Evolutionary conservation across 139 green algal genomes (phyloP).

Genomic region (Coelastrella sp.): DNA sequence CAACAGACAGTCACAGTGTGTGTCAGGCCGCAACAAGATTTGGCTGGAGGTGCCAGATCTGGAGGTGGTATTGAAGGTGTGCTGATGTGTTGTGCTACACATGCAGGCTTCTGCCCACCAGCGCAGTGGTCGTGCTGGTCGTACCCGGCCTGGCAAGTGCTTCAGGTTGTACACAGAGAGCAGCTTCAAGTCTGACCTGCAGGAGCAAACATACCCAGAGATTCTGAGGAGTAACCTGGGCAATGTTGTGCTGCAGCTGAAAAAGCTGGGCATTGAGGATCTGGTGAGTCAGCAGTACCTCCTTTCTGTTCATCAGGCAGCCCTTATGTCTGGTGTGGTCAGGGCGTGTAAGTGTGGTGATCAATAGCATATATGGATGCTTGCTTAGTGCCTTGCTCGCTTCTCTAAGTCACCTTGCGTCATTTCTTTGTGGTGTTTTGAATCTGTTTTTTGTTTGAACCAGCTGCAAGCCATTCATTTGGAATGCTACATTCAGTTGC

Average conservation of each 20-base stretch:
- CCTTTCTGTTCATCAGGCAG: no score
- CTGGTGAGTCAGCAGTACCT: slow-evolving; percentile 78
- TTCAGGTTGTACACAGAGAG: slow-evolving; percentile 98
- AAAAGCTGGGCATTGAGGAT: slow-evolving; percentile 99
- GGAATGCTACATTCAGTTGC: no score
- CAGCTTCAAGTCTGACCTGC: slow-evolving; percentile 96
- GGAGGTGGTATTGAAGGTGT: no score
- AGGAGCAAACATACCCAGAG: slow-evolving; percentile 99
- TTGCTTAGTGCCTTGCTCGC: no score
- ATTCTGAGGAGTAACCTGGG: slow-evolving; percentile 99
- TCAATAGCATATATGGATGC: background rate
- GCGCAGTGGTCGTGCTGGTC: slow-evolving; percentile 93
- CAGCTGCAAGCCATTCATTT: no score
- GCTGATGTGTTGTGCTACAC: background rate
- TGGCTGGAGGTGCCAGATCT: background rate
- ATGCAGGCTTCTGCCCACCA: slow-evolving; percentile 94
- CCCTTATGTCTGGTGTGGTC: background rate
- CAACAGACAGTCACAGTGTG: no score
- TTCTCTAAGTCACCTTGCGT: no score
- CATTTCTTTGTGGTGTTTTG: no score
- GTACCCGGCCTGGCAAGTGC: slow-evolving; percentile 98
- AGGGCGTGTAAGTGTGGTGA: background rate
- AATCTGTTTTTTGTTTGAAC: no score
- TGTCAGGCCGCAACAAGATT: background rate
- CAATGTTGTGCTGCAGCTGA: slow-evolving; percentile 97